These are phyloP conservation scores for Pisolithus tinctorius DNA, from an alignment of 768 basidiomycete genomes.

Conservation along the genomic window DNA sequence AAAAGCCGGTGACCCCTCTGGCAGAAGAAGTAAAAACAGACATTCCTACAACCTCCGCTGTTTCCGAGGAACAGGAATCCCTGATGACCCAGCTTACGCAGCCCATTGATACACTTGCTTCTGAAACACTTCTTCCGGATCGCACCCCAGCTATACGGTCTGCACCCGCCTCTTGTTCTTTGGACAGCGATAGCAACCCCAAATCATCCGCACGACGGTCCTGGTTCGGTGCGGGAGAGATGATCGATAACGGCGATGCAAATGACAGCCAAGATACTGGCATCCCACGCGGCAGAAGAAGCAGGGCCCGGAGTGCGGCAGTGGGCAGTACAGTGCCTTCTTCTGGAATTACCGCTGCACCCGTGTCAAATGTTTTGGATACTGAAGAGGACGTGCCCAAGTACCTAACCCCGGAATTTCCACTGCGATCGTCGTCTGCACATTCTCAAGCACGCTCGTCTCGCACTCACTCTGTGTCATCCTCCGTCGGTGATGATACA, in stretches of 20 bases:
- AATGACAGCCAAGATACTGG: constrained; percentile 21
- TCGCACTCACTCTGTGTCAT: constrained; percentile 32
- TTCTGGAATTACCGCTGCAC: constrained; percentile 5
- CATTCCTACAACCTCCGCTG: constrained; percentile 20
- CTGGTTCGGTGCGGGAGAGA: constrained; percentile 50
- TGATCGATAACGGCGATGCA: constrained; percentile 16
- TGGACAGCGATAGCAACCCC: constrained; percentile 13
- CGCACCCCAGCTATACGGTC: constrained; percentile 16
- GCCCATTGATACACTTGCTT: constrained; percentile 23
- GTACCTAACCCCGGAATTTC: constrained; percentile 9
- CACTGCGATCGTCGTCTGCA: constrained; percentile 38
- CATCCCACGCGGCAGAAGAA: constrained; percentile 11
- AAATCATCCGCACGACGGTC: constrained; percentile 38
- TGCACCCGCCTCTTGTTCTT: constrained; percentile 12
- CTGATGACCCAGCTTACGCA: constrained; percentile 15
- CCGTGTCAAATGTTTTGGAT: constrained; percentile 10
- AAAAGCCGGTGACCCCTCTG: constrained; percentile 15
- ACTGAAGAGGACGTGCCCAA: constrained; percentile 13
- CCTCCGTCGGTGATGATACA: constrained; percentile 22
- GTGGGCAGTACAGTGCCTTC: constrained; percentile 25
- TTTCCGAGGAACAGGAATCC: constrained; percentile 29
- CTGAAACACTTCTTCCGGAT: constrained; percentile 20
- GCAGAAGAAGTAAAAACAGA: constrained; percentile 2
- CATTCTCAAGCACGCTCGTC: constrained; percentile 34
- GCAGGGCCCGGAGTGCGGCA: constrained; percentile 19